Evolutionary conservation across 805 yeast species (phyloP).

Genomic region (Hermanozyma aechmeae): DNA sequence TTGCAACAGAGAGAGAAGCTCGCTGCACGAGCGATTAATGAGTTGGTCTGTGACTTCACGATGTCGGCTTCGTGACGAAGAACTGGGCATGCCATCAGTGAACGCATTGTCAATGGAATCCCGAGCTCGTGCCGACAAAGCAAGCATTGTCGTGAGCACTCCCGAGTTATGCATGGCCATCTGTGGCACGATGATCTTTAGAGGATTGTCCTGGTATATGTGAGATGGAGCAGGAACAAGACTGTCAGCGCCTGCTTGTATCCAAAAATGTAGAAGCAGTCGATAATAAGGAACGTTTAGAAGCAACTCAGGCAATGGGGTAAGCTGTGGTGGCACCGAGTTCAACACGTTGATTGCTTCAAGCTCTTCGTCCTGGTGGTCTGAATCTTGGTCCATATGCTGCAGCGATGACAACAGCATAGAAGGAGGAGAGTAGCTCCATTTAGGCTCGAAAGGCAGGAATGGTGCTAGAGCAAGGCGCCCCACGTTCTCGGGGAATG

Average conservation of each 20-base stretch:
- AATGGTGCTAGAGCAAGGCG: not conserved
- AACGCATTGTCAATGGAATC: constrained; percentile 19
- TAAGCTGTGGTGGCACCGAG: constrained; percentile 23
- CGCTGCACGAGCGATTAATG: constrained; percentile 49
- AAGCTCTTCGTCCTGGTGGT: not conserved
- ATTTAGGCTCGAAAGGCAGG: not conserved
- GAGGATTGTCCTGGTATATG: constrained; percentile 54
- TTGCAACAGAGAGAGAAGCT: constrained; percentile 40
- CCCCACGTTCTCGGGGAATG: constrained; percentile 3
- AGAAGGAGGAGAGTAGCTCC: not conserved
- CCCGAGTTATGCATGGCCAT: constrained; percentile 56
- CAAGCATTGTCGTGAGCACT: constrained; percentile 45
- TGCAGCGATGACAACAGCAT: not conserved
- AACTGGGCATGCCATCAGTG: too few relatives aligned
- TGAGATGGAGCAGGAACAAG: constrained; percentile 59
- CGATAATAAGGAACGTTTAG: constrained; percentile 50
- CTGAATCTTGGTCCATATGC: not conserved
- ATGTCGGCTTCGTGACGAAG: too few relatives aligned
- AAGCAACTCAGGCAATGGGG: constrained; percentile 49
- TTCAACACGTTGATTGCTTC: constrained; percentile 2
- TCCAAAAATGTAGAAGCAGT: constrained; percentile 54
- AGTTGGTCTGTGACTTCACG: constrained; percentile 39
- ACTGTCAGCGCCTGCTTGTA: constrained; percentile 48
- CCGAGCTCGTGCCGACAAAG: constrained; percentile 27
- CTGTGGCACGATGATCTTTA: constrained; percentile 53